Conservation (phyloP, 2,329 filamentous ascomycete genomes). For the Akanthomyces uredinophilus region DNA sequence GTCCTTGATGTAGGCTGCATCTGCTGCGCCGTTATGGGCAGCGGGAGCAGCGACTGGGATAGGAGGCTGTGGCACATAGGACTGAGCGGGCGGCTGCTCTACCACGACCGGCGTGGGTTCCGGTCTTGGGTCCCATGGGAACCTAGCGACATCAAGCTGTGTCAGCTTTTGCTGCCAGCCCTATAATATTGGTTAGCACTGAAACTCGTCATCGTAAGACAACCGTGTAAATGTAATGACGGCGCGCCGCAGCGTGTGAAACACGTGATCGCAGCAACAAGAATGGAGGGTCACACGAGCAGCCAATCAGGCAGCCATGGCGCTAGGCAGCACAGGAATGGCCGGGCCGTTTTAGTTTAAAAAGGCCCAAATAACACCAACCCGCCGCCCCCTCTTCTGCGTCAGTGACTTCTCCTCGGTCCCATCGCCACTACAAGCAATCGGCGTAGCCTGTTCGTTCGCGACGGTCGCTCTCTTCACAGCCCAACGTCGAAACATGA, state of each 20-base stretch:
- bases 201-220: neutral
- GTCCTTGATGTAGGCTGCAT: conserved; percentile 41
- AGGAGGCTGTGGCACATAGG: conserved; percentile 24
- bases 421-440: neutral
- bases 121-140: conserved; percentile 91
- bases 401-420: conserved; percentile 9
- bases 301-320: conserved; percentile 12
- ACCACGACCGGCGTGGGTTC: conserved; percentile 48
- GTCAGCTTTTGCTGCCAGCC: conserved; percentile 93
- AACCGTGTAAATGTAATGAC: conserved; percentile 4
- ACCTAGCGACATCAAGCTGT: conserved; percentile 74
- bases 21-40: conserved; percentile 33
- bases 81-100: conserved; percentile 24
- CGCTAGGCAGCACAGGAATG: conserved; percentile 18
- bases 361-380: conserved; percentile 52
- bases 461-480: neutral
- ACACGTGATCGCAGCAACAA: conserved; percentile 3
- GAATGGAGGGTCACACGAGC: neutral
- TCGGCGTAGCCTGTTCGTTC: neutral
- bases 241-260: neutral
- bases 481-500: neutral
- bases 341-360: conserved; percentile 38
- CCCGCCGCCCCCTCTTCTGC: conserved; percentile 18
- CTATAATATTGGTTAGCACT: conserved; percentile 40
- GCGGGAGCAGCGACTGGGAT: conserved; percentile 24